phyloP scores from a whole-genome alignment of 352 stramenopile species.

The Chrysophaeum taylorii region DNA sequence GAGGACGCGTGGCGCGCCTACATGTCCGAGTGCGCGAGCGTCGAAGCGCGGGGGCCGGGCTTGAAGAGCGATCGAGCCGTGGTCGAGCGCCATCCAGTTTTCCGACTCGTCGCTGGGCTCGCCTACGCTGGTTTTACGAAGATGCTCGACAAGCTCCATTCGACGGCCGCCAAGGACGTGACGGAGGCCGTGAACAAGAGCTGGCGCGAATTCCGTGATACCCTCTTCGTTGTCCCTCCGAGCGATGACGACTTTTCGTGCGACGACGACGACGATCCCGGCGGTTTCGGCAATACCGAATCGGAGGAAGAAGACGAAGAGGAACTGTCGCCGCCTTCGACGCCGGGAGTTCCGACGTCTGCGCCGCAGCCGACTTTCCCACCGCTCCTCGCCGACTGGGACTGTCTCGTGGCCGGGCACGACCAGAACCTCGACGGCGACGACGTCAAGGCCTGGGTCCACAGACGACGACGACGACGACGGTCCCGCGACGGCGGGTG shows the following conservation, averaged over 20 bases:
- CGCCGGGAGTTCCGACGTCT: background rate
- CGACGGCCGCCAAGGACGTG: background rate
- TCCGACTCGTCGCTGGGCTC: background rate
- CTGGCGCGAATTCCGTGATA: background rate
- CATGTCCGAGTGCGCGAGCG: background rate
- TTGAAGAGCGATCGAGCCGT: background rate
- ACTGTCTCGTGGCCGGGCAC: no score
- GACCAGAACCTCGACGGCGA: no score
- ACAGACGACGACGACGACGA: background rate
- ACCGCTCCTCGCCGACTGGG: background rate
- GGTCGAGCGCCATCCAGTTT: background rate
- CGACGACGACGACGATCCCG: no score
- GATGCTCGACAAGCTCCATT: background rate
- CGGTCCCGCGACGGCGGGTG: background rate
- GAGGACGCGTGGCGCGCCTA: background rate
- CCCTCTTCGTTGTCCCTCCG: no score
- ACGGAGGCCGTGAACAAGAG: background rate
- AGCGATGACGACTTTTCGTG: no score
- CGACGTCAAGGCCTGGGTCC: background rate
- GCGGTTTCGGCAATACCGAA: no score
- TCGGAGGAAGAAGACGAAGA: background rate
- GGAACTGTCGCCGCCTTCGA: background rate
- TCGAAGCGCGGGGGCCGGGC: background rate
- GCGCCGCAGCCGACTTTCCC: no score
- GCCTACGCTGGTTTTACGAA: background rate